Conservation (phyloP, 2,329 filamentous ascomycete genomes). For the Colletotrichum lindemuthianum region DNA sequence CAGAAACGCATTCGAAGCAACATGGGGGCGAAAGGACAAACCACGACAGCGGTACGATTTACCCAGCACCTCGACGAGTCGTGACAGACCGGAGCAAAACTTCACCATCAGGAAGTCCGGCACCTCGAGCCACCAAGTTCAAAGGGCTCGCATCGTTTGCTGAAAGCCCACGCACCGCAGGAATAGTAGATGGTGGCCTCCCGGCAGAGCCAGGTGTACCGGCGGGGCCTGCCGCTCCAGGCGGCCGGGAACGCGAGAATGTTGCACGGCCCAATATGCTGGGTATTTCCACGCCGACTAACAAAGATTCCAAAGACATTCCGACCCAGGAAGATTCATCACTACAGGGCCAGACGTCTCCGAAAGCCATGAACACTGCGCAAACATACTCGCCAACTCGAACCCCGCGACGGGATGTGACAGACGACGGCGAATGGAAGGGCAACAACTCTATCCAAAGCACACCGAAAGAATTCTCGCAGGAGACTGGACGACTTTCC, state of each 20-base stretch:
- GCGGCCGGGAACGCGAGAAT: no score
- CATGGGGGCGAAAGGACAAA: no score
- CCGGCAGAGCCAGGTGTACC: no score
- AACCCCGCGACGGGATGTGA: not conserved
- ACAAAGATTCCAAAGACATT: no score
- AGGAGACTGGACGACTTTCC: not conserved
- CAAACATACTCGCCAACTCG: not conserved
- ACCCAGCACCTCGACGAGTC: slow-evolving; percentile 20
- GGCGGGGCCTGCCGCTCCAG: no score
- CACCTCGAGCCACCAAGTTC: not conserved
- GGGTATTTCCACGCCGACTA: no score
- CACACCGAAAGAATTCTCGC: slow-evolving; percentile 27
- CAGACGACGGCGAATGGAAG: not conserved
- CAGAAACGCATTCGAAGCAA: no score
- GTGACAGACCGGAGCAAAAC: not conserved
- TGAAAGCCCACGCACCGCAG: no score
- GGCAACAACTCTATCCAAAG: slow-evolving; percentile 15
- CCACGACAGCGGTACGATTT: not conserved
- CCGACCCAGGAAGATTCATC: no score
- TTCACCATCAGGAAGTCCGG: not conserved
- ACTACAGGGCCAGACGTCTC: no score
- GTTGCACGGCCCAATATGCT: no score
- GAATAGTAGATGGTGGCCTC: no score
- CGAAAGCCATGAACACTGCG: not conserved
- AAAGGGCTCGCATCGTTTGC: not conserved